Evolutionary conservation across 371 early-diverging fungal genomes (phyloP).

Genomic region (Zychaea mexicana): DNA sequence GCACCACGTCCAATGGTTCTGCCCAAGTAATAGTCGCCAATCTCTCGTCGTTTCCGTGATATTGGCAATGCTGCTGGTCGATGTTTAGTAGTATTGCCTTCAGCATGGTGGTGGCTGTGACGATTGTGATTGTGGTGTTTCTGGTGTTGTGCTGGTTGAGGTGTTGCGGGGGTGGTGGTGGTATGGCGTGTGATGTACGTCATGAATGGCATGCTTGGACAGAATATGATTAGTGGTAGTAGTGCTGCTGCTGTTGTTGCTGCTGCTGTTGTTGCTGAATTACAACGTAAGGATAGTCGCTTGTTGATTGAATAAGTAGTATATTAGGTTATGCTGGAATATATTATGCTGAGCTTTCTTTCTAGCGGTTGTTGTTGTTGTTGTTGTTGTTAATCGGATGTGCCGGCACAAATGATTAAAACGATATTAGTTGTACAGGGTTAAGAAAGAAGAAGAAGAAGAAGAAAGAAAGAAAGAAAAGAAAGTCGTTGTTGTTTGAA

Average conservation of each 20-base stretch:
- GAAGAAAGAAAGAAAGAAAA: not conserved
- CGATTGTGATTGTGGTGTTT: no score
- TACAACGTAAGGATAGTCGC: no score
- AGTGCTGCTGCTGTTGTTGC: no score
- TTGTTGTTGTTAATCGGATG: not conserved
- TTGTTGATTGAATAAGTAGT: no score
- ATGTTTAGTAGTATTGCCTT: not conserved
- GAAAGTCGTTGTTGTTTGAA: not conserved
- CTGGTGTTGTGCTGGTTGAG: not conserved
- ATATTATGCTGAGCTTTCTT: no score
- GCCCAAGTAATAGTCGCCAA: conserved; percentile 76
- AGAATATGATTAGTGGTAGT: no score
- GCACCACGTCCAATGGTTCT: conserved; percentile 83
- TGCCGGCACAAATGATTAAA: conserved; percentile 2
- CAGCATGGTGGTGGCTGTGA: not conserved
- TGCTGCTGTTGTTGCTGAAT: not conserved
- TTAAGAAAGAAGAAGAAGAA: no score
- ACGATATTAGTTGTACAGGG: not conserved
- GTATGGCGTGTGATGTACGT: conserved; percentile 15
- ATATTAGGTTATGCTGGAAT: no score
- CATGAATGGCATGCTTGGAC: conserved; percentile 20
- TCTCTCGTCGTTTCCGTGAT: conserved; percentile 18
- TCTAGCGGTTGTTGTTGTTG: no score
- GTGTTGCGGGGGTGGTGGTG: not conserved
- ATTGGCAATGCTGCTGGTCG: not conserved